Percentiles rank a stretch among this genome's conserved stretches.
phyloP scores from a whole-genome alignment of 1,284 basidiomycete genomes.

The Sanghuangporus baumii region DNA sequence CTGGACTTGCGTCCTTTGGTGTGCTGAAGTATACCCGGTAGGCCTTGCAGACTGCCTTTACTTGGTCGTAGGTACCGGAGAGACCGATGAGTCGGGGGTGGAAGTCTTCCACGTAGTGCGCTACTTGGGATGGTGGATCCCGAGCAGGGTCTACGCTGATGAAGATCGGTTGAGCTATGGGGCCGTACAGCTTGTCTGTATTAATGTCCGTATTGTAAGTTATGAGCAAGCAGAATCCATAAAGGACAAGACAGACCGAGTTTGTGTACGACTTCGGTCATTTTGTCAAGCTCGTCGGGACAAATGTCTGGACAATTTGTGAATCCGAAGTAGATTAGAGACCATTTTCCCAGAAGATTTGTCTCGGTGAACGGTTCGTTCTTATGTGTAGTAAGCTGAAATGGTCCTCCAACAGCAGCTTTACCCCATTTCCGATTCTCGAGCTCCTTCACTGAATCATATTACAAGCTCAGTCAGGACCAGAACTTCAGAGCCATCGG shows the following conservation, averaged over 20 bases:
- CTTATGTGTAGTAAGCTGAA: slow-evolving; percentile 66
- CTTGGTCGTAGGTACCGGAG: slow-evolving; percentile 80
- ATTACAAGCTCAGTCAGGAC: not conserved
- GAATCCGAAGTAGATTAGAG: slow-evolving; percentile 94
- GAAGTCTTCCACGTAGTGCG: slow-evolving; percentile 73
- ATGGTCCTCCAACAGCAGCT: slow-evolving; percentile 88
- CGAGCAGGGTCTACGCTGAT: slow-evolving; percentile 95
- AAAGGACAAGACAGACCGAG: slow-evolving; percentile 49
- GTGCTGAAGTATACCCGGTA: slow-evolving; percentile 99
- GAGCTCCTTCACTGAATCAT: slow-evolving; percentile 55
- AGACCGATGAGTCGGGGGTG: slow-evolving; percentile 89
- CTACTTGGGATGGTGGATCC: slow-evolving; percentile 64
- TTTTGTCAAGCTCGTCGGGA: slow-evolving; percentile 97
- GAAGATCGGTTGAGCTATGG: slow-evolving; percentile 81
- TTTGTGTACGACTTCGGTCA: slow-evolving; percentile 75
- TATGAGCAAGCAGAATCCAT: not conserved
- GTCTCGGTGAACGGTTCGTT: slow-evolving; percentile 76
- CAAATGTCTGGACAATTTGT: slow-evolving; percentile 99
- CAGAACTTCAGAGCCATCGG: not conserved
- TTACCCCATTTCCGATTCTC: slow-evolving; percentile 53
- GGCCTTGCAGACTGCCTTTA: slow-evolving; percentile 87
- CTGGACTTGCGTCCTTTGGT: slow-evolving; percentile 83
- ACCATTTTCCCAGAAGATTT: slow-evolving; percentile 83
- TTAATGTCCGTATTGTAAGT: slow-evolving; percentile 3
- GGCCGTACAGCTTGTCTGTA: slow-evolving; percentile 61